Percentiles rank a stretch among this genome's conserved stretches.
Conservation (phyloP, 2,329 filamentous ascomycete species). For the Cadophora malorum region DNA sequence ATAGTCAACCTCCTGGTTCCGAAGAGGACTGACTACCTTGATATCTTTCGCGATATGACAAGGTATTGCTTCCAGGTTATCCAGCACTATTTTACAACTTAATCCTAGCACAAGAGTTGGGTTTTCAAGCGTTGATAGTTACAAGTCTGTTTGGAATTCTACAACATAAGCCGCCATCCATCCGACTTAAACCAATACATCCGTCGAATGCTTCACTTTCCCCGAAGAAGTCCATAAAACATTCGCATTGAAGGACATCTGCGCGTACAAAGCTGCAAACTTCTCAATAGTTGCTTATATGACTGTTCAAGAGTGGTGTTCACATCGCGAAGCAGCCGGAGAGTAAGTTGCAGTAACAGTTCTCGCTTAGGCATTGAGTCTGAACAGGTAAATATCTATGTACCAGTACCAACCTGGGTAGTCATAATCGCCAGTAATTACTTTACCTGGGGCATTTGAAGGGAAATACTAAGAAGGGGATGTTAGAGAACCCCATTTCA, state of each 20-base stretch:
- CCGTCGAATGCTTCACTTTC: not conserved
- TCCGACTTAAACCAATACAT: not conserved
- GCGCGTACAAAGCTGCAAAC: not conserved
- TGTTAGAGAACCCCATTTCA: no score
- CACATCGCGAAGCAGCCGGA: not conserved
- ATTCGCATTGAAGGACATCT: not conserved
- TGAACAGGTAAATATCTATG: not conserved
- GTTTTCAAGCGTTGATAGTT: no score
- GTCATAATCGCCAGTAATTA: not conserved
- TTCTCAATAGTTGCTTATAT: not conserved
- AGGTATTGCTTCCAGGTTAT: no score
- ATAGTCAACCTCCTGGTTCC: no score
- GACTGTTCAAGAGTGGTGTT: not conserved
- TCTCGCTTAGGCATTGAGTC: not conserved
- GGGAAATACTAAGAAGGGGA: no score
- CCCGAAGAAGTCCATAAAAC: not conserved
- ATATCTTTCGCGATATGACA: no score
- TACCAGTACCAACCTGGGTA: not conserved
- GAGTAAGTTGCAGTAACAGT: not conserved
- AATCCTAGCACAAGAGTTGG: no score
- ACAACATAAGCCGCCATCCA: not conserved
- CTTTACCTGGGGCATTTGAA: no score
- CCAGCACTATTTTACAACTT: no score
- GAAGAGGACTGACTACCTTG: no score
- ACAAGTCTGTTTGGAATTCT: no score